Base-by-base conservation (phyloP, 352 stramenopile genomes). In the Paralagenidium karlingii region DNA sequence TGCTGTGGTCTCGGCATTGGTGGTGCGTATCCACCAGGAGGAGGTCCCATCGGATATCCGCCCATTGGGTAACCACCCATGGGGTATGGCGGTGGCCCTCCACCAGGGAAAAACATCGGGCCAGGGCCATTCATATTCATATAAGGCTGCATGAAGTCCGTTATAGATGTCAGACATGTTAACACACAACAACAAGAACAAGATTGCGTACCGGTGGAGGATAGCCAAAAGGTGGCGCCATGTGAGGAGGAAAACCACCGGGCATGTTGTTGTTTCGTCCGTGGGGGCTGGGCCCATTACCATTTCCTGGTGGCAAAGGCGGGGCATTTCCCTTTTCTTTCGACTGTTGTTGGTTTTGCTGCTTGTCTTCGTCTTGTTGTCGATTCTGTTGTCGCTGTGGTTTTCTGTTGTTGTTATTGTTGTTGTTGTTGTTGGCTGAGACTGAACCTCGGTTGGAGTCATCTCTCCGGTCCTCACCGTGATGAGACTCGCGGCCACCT, bases 61-160 rank as follows among this genome's bases (percentile, higher is more conserved):
- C 74, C 70, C 70, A 88, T 88, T 11, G 55, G 65, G 36, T 82
- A 88, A 3, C 70, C 68, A 41, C 65, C 69, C 63, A 84, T 83
- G 27, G 58, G 30, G 22, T 16, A 20, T 20, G 30, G 30, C 19
- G 16, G 22, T 20, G 30, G 30, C 30, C 30, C 30, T 7, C 16
- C 7, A 8, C 30, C 30, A 22, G 16, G 16, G 30, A 36, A 36
- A 36, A 36, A 36, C 30, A 36, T 36, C 22, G 30, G 30, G 7
- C 16, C 19, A 7, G 30, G 22, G 16, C 16, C 19, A 3, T 36
- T 16, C 30, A 7, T 7, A 20, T 7, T 36, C 22, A 7, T 36
- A 7, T 36, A 16, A 8, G 19, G 19, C 19, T 7, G 7, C 16
- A 7, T 7, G 3, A 20, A 36, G n/a, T n/a, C n/a, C n/a, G n/a